Evolutionary conservation across 257 asterid species (phyloP).

Genomic region (Lantana camara): DNA sequence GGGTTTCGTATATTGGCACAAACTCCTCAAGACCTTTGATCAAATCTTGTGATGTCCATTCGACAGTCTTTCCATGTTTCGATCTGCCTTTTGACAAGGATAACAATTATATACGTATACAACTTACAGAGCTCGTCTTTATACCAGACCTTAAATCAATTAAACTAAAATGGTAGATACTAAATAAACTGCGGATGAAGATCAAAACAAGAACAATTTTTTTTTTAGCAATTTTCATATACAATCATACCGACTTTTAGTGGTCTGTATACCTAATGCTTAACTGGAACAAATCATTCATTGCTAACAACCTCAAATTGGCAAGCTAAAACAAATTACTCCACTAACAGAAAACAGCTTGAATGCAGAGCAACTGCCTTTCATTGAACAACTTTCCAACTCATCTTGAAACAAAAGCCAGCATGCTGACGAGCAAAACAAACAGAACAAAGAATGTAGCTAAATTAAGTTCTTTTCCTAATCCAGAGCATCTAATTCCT

Average conservation of each 20-base stretch:
- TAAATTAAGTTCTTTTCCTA: background rate
- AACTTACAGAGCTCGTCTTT: slow-evolving; percentile 23
- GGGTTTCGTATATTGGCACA: slow-evolving; percentile 80
- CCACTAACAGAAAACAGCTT: slow-evolving; percentile 2
- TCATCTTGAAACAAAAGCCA: background rate
- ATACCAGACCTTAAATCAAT: slow-evolving; percentile 13
- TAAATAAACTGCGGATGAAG: slow-evolving; percentile 1
- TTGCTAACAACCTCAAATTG: background rate
- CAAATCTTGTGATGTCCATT: slow-evolving; percentile 86
- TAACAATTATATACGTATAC: slow-evolving; percentile 49
- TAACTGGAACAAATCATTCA: background rate
- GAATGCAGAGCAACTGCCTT: background rate
- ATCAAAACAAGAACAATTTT: background rate
- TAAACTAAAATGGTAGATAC: background rate
- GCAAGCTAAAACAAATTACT: background rate
- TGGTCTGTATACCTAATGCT: background rate
- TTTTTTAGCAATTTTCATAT: background rate
- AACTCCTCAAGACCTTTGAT: slow-evolving; percentile 86
- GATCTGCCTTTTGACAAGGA: slow-evolving; percentile 99
- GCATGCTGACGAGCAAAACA: slow-evolving; percentile 6
- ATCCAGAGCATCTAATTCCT: slow-evolving; percentile 7
- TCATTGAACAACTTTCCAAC: background rate
- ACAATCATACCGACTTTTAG: slow-evolving; percentile 1
- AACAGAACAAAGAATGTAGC: background rate
- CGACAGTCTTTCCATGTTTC: slow-evolving; percentile 86